phyloP scores from a whole-genome alignment of 2,329 filamentous ascomycete species.

The Exophiala spinifera region DNA sequence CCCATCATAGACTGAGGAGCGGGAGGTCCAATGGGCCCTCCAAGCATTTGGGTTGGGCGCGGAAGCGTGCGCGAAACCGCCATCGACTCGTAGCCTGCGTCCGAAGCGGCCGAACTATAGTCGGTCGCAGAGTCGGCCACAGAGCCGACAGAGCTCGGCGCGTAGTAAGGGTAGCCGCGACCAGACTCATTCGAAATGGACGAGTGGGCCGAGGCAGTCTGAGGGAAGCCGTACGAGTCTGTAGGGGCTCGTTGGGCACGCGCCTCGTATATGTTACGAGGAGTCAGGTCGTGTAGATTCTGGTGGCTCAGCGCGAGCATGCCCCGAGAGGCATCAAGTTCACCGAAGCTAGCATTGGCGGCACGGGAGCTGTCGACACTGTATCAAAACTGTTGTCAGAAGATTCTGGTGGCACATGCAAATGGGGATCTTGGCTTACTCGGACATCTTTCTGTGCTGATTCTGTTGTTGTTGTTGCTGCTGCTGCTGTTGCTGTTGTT shows the following conservation, averaged over 20 bases:
- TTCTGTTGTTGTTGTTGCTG: conserved; percentile 50
- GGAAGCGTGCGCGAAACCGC: conserved; percentile 74
- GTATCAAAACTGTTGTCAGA: conserved; percentile 24
- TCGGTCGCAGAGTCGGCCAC: conserved; percentile 67
- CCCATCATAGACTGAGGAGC: conserved; percentile 98
- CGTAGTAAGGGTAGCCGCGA: conserved; percentile 80
- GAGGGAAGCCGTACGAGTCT: conserved; percentile 89
- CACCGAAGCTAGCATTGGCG: conserved; percentile 71
- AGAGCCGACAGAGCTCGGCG: conserved; percentile 63
- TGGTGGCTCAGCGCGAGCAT: conserved; percentile 90
- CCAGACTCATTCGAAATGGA: conserved; percentile 92
- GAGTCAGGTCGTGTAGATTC: conserved; percentile 63
- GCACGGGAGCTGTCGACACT: conserved; percentile 38
- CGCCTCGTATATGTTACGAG: conserved; percentile 80
- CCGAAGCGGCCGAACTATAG: conserved; percentile 84
- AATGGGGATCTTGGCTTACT: conserved; percentile 70
- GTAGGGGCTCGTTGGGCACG: conserved; percentile 66
- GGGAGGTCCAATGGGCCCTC: conserved; percentile 64
- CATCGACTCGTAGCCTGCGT: conserved; percentile 70
- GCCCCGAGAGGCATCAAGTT: conserved; percentile 87
- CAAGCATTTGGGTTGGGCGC: conserved; percentile 65
- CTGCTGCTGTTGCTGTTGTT: conserved; percentile 49
- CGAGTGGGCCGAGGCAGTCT: conserved; percentile 78
- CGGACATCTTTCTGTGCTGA: conserved; percentile 69
- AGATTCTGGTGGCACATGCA: conserved; percentile 43